Conservation (phyloP, 2,329 filamentous ascomycete species). For the Penicillium digitatum region DNA sequence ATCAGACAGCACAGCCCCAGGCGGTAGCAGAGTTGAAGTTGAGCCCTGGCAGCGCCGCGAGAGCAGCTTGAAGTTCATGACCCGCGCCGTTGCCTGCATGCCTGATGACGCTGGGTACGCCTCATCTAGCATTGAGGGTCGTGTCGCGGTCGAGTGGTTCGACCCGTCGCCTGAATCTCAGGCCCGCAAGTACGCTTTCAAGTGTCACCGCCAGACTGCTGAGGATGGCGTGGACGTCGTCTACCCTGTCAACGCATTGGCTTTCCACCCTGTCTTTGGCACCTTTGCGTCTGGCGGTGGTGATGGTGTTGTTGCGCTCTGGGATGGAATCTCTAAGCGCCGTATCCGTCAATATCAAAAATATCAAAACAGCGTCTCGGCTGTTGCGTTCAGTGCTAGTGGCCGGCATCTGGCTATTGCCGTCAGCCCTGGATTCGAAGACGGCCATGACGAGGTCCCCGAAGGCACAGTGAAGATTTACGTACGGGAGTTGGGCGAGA, state of each 20-base stretch:
- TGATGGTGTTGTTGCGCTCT: conserved; percentile 85
- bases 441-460: conserved; percentile 72
- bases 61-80: conserved; percentile 93
- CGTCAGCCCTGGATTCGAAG: conserved; percentile 81
- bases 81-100: conserved; percentile 90
- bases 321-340: conserved; percentile 88
- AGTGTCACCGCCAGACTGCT: conserved; percentile 80
- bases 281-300: conserved; percentile 88
- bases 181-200: conserved; percentile 95
- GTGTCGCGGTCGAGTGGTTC: conserved; percentile 97
- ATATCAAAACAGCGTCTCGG: conserved; percentile 72
- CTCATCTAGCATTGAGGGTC: conserved; percentile 85
- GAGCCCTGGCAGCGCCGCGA: conserved; percentile 91
- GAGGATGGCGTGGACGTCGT: conserved; percentile 69
- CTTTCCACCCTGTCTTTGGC: conserved; percentile 77
- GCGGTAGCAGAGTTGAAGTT: conserved; percentile 47
- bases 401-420: conserved; percentile 75
- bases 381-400: conserved; percentile 70
- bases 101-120: conserved; percentile 93
- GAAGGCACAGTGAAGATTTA: conserved; percentile 71
- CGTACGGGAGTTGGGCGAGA: conserved; percentile 78
- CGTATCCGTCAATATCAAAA: conserved; percentile 86
- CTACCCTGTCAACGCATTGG: conserved; percentile 84
- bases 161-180: conserved; percentile 83
- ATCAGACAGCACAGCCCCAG: conserved; percentile 38